phyloP scores from a whole-genome alignment of 768 basidiomycete genomes.

The Hydnomerulius pinastri region DNA sequence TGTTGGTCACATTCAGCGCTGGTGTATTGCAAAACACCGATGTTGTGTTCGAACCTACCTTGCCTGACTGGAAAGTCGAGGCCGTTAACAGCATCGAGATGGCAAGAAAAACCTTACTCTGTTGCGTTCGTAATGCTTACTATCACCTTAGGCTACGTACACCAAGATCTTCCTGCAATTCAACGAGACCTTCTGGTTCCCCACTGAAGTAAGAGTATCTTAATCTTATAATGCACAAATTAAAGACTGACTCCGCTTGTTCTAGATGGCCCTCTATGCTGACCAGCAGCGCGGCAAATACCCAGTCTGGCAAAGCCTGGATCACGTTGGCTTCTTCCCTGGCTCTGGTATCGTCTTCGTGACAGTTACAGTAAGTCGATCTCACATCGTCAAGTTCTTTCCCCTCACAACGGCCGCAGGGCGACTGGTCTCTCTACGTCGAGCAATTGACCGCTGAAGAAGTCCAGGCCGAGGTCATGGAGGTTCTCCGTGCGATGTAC shows the following conservation, averaged over 20 bases:
- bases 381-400: no score
- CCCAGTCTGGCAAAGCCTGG: constrained; percentile 68
- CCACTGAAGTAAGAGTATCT: constrained; percentile 37
- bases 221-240: no score
- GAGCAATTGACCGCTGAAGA: constrained; percentile 50
- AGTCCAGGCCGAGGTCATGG: constrained; percentile 55
- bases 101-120: constrained; percentile 35
- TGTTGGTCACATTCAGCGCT: constrained; percentile 66
- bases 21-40: constrained; percentile 70
- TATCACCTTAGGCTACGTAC: constrained; percentile 46
- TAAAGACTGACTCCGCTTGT: not conserved
- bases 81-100: constrained; percentile 64
- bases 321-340: constrained; percentile 57
- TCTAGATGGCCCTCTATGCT: constrained; percentile 52
- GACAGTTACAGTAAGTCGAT: constrained; percentile 26
- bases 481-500: constrained; percentile 61
- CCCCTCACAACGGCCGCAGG: constrained; percentile 41
- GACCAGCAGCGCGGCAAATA: constrained; percentile 60
- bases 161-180: constrained; percentile 73
- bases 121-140: not conserved
- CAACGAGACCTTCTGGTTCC: constrained; percentile 60
- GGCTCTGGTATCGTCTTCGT: constrained; percentile 51
- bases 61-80: constrained; percentile 65
- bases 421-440: constrained; percentile 61
- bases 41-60: constrained; percentile 52